Percentiles rank a stretch among this genome's conserved stretches.
Conservation (phyloP, 345 rosid genomes). For the Kernera saxatilis region DNA sequence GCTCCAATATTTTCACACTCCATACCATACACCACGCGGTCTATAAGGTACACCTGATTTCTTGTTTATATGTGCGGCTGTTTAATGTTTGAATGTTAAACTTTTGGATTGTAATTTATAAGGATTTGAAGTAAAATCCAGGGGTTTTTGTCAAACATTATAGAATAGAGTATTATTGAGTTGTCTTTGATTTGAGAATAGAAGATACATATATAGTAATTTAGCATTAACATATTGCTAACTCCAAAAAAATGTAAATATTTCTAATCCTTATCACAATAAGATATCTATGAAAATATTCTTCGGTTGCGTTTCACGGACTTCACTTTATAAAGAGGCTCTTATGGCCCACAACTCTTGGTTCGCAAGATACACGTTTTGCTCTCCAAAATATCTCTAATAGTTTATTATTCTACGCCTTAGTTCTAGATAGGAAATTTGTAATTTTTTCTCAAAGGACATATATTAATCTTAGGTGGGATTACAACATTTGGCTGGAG, state of each 20-base stretch:
- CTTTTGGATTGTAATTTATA: not conserved
- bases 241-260: too few relatives aligned
- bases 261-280: too few relatives aligned
- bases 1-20: slow-evolving; percentile 52
- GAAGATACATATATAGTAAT: too few relatives aligned
- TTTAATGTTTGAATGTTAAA: not conserved
- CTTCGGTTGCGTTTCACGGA: not conserved
- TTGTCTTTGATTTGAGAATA: too few relatives aligned
- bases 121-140: not conserved
- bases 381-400: too few relatives aligned
- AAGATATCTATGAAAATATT: too few relatives aligned
- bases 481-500: slow-evolving; percentile 65
- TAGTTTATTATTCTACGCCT: not conserved
- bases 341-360: not conserved
- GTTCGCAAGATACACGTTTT: too few relatives aligned
- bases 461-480: slow-evolving; percentile 46
- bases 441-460: not conserved
- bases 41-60: slow-evolving; percentile 61
- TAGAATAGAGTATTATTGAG: too few relatives aligned
- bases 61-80: too few relatives aligned
- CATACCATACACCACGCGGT: slow-evolving; percentile 69
- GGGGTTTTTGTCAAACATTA: too few relatives aligned
- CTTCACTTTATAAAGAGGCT: not conserved
- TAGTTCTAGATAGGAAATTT: not conserved
- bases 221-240: too few relatives aligned